Base-by-base conservation (phyloP, 768 basidiomycete genomes). In the Epithele typhae region DNA sequence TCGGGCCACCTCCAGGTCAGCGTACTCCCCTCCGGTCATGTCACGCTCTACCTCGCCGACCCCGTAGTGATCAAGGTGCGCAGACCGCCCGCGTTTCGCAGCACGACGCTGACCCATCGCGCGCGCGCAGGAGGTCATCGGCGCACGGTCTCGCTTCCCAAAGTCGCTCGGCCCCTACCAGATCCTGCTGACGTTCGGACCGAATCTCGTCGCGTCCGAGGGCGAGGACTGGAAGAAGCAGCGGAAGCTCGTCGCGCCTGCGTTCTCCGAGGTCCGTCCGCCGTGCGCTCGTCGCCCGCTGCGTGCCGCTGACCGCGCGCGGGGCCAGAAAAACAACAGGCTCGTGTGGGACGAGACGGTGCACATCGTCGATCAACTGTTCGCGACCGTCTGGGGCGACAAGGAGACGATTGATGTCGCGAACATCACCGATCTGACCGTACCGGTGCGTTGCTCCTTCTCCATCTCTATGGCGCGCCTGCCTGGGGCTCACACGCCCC, bases 221-320 rank as follows among this genome's bases (percentile, higher is more conserved):
- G 78, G 76, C 18, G 75, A 78, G 3, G 70, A 78, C 48, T 86
- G 82, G 82, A 82, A 82, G 60, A 73, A 74, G 24, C 81, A 81
- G 51, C 64, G 82, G 37, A 81, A 78, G 58, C 74, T 85, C 34
- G 66, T 75, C 15, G 79, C 78, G 1, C 81, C 82, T n/a, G 75
- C 80, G 0, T 85, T 84, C 59, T 78, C 78, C 5, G 81, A 82
- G 59, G 80, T 80, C 45, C 36, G 64, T 52, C n/a, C n/a, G n/a
- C n/a, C n/a, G n/a, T n/a, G n/a, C n/a, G 27, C 14, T 30, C 14
- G 27, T 30, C 27, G 7, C n/a, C n/a, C n/a, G n/a, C 9, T 32
- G 9, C 30, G 30, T 18, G 17, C 25, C 23, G 25, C 12, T 22
- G 9, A 18, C 17, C 17, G 40, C 23, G 6, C 9, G 30, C 14